phyloP scores from a whole-genome alignment of 805 yeast genomes.

The Wickerhamiella lipophila region DNA sequence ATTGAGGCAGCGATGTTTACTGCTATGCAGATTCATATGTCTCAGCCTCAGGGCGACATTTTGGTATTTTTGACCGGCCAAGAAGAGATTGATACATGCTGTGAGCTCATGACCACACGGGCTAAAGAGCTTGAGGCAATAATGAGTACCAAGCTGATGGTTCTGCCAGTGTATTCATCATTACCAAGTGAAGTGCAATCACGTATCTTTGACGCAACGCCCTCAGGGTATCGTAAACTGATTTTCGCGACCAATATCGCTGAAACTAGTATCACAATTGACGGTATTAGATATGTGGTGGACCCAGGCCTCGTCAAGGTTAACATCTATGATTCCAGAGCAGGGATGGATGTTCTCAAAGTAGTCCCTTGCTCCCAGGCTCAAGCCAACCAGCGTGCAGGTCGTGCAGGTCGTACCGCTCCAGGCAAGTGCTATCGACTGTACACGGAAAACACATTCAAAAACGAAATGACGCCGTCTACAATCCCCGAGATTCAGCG shows the following conservation, averaged over 20 bases:
- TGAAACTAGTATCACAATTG: constrained; percentile 90
- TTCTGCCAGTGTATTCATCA: constrained; percentile 85
- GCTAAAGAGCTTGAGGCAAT: constrained; percentile 51
- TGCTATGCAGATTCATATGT: constrained; percentile 69
- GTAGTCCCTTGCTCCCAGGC: constrained; percentile 88
- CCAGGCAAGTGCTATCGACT: constrained; percentile 91
- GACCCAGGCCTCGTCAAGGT: constrained; percentile 94
- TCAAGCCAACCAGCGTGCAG: constrained; percentile 92
- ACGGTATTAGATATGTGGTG: constrained; percentile 87
- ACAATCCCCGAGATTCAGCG: constrained; percentile 90
- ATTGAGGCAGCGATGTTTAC: constrained; percentile 81
- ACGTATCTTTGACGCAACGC: constrained; percentile 77
- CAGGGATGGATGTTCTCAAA: constrained; percentile 78
- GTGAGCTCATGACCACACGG: constrained; percentile 56
- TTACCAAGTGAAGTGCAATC: constrained; percentile 75
- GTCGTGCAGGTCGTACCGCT: constrained; percentile 96
- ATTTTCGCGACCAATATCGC: constrained; percentile 95
- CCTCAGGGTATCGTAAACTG: constrained; percentile 63
- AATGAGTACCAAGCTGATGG: constrained; percentile 42
- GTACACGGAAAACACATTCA: constrained; percentile 71
- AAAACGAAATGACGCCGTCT: constrained; percentile 60
- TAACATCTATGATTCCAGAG: constrained; percentile 72
- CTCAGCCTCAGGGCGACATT: constrained; percentile 58
- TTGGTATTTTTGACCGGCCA: constrained; percentile 90
- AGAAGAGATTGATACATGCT: constrained; percentile 82